phyloP scores from a whole-genome alignment of 108 stramenopile species.

The Cyclotella cryptica region DNA sequence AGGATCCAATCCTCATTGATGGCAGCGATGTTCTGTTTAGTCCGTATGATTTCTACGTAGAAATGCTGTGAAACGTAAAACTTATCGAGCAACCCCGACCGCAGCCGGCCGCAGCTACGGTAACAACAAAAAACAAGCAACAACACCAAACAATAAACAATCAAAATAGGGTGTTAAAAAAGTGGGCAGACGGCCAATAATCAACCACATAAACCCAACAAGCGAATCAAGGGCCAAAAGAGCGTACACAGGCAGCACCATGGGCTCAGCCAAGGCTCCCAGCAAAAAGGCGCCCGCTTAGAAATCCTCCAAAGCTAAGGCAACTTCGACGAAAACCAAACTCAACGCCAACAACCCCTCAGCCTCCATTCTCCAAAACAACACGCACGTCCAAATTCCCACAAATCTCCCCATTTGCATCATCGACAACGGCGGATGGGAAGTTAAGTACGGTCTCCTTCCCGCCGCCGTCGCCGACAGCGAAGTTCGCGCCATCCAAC shows the following conservation, averaged over 20 bases:
- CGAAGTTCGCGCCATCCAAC: neutral
- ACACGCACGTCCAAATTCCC: neutral
- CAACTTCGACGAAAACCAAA: neutral
- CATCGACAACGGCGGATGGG: conserved; percentile 88
- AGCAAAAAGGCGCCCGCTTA: conserved; percentile 28
- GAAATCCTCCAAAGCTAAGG: conserved; percentile 21
- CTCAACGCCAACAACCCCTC: neutral
- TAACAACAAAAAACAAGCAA: too few species aligned
- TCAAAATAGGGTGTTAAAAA: too few species aligned
- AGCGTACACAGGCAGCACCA: neutral
- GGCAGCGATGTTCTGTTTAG: too few species aligned
- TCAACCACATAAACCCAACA: too few species aligned
- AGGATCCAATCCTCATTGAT: too few species aligned
- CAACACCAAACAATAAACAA: too few species aligned
- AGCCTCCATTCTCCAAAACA: neutral
- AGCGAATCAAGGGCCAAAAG: neutral
- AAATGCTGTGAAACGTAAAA: too few species aligned
- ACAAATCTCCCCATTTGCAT: conserved; percentile 39
- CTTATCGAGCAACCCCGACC: too few species aligned
- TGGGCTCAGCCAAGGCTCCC: neutral
- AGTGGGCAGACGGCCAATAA: too few species aligned
- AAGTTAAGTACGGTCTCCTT: conserved; percentile 74
- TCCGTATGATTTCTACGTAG: too few species aligned
- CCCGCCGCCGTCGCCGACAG: conserved; percentile 6
- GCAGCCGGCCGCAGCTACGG: too few species aligned